phyloP scores from a whole-genome alignment of 2,329 filamentous ascomycete genomes.

The Fusarium secorum region DNA sequence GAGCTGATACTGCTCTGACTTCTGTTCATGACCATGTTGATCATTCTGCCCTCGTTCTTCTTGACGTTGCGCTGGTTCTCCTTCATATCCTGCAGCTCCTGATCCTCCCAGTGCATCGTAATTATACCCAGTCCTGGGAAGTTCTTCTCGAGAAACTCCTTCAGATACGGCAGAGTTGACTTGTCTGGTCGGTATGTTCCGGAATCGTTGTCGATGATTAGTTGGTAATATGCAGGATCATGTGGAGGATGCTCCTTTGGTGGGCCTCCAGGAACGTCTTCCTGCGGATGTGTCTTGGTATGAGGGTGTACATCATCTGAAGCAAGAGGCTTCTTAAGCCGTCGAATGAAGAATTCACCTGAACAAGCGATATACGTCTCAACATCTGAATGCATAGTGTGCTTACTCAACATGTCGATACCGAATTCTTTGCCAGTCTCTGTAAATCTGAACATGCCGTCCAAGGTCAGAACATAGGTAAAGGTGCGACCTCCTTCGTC shows the following conservation, averaged over 20 bases:
- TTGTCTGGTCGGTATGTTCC: conserved; percentile 92
- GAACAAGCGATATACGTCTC: conserved; percentile 90
- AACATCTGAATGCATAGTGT: conserved; percentile 96
- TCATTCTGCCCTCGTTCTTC: conserved; percentile 64
- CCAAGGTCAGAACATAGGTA: conserved; percentile 90
- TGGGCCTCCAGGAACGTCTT: conserved; percentile 57
- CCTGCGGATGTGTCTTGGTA: conserved; percentile 60
- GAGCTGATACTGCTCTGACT: conserved; percentile 63
- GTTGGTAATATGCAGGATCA: conserved; percentile 72
- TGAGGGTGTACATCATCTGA: conserved; percentile 53
- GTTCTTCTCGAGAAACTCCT: conserved; percentile 73
- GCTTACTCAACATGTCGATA: conserved; percentile 91
- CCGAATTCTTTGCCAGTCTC: conserved; percentile 96
- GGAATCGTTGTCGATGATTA: conserved; percentile 94
- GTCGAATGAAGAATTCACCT: conserved; percentile 90
- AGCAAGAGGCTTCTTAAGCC: conserved; percentile 61
- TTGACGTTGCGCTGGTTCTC: conserved; percentile 76
- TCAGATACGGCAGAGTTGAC: conserved; percentile 74
- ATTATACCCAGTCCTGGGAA: conserved; percentile 80
- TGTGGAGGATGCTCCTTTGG: conserved; percentile 53
- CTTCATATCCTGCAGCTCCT: conserved; percentile 78
- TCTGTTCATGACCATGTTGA: conserved; percentile 65
- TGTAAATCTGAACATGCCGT: conserved; percentile 87
- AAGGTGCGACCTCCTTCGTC: conserved; percentile 87
- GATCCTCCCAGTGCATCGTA: conserved; percentile 79